Percentiles rank a stretch among this genome's conserved stretches.
Conservation (phyloP, 306 rosid species). For the Malus orientalis region DNA sequence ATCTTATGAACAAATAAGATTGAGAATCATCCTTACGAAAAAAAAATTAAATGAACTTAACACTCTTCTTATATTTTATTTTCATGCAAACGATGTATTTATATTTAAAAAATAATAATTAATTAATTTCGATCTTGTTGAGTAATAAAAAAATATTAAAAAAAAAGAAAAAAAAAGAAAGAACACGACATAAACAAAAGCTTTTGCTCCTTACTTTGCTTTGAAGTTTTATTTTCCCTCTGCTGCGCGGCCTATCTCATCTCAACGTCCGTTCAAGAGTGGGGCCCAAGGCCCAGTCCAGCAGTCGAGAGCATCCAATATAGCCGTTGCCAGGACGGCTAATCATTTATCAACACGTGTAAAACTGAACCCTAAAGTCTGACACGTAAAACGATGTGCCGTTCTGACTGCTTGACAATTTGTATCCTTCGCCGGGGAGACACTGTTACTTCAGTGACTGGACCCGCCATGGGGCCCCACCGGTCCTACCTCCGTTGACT, state of each 20-base stretch:
- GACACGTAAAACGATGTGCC: conserved; percentile 36
- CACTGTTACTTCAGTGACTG: conserved; percentile 16
- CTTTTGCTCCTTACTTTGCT: neutral
- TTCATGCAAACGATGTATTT: neutral
- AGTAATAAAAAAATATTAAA: neutral
- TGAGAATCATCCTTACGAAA: too few relatives aligned
- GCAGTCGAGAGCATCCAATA: conserved; percentile 8
- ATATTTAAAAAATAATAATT: too few relatives aligned
- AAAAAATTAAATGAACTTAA: too few relatives aligned
- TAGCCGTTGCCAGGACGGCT: conserved; percentile 21
- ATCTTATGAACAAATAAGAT: neutral
- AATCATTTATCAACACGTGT: conserved; percentile 11
- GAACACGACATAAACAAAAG: too few relatives aligned
- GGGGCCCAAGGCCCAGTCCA: conserved; percentile 16
- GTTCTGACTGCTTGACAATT: conserved; percentile 27
- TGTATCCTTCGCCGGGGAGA: conserved; percentile 32
- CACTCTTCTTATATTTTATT: too few relatives aligned
- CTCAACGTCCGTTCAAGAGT: conserved; percentile 18
- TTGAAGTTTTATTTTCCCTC: neutral
- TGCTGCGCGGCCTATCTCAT: neutral
- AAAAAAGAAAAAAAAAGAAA: too few relatives aligned
- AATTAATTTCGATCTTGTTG: neutral
- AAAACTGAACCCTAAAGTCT: neutral
- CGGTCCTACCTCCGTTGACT: conserved; percentile 48
- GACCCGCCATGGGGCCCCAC: conserved; percentile 6